phyloP scores from a whole-genome alignment of 345 rosid species.

The Salix koriyanagi region DNA sequence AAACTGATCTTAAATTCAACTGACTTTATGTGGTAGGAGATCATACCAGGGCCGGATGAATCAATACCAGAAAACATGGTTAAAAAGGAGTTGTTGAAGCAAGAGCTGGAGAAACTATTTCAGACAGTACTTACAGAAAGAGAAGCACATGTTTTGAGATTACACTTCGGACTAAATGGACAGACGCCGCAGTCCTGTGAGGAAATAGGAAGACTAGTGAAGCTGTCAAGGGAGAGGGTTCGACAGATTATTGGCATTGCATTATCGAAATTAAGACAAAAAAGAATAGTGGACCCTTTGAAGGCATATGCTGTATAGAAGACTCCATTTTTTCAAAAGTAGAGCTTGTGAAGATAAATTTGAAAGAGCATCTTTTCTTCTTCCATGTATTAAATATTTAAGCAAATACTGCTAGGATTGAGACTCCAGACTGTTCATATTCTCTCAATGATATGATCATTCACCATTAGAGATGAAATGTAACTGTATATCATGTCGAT shows the following conservation, averaged over 20 bases:
- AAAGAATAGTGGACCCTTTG: slow-evolving; percentile 25
- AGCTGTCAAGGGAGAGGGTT: slow-evolving; percentile 49
- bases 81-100: slow-evolving; percentile 23
- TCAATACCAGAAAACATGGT: slow-evolving; percentile 41
- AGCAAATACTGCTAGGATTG: not conserved
- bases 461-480: not conserved
- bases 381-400: not conserved
- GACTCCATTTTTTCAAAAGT: slow-evolving; percentile 14
- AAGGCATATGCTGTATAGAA: slow-evolving; percentile 29
- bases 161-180: slow-evolving; percentile 44
- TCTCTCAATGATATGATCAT: not conserved
- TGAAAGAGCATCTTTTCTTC: not conserved
- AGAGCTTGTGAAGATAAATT: not conserved
- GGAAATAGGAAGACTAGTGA: slow-evolving; percentile 42
- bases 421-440: not conserved
- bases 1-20: not conserved
- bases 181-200: slow-evolving; percentile 41
- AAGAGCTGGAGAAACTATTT: slow-evolving; percentile 16
- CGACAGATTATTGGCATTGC: slow-evolving; percentile 48
- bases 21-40: slow-evolving; percentile 34
- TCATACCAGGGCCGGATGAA: slow-evolving; percentile 48
- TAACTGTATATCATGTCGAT: not conserved
- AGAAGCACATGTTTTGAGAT: slow-evolving; percentile 43
- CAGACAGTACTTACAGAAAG: slow-evolving; percentile 9
- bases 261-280: slow-evolving; percentile 32